Evolutionary conservation across 768 basidiomycete genomes (phyloP), one percentile per base, ranked within the genome.

Genomic region (Trametes coccinea): DNA sequence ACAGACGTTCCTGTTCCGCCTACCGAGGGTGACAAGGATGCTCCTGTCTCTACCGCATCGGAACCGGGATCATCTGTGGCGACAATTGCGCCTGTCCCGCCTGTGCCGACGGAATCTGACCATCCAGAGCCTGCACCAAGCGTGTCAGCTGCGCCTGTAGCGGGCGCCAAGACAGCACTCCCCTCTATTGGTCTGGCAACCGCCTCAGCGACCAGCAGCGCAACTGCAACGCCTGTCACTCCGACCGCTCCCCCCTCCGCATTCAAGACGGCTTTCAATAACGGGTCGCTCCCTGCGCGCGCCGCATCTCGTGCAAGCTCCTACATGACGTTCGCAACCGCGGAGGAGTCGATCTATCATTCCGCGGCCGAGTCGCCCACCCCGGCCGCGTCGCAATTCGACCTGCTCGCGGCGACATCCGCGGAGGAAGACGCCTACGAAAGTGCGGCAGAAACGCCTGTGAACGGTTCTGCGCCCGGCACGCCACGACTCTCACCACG

Each of bases 251-350:
- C 66, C 27, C 60, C 59, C 5, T 54, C 61, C 43, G 59, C 59
- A n/a, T 64, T 60, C 56, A 64, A 61, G 16, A 11, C 48, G 45
- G 39, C 46, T 3, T 48, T 52, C 57, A 14, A 47, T 31, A 49
- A 55, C 2, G 56, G 47, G 27, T 50, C 57, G 30, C 41, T 59
- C 41, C 53, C 47, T 3, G 27, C 59, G 27, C 69, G 71, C 40
- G 45, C 71, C 2, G 64, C 49, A 4, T 72, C 71, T 3, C 65
- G 71, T 48, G 70, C 70, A 22, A 71, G 70, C 56, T 68, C 70
- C 13, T 55, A 55, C 54, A 56, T 63, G 50, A 64, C 71, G 2
- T 72, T 67, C 46, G 68, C 64, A 6, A 72, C 71, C 34, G 71
- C 71, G 5, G 66, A 69, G 14, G 71, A 72, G 50, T 63, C 60